A percentile compares a stretch with the other conserved stretches of the same genome.
These are phyloP conservation scores for Entomortierella chlamydospora DNA, from an alignment of 192 early-diverging fungal genomes.

Conservation along the genomic window DNA sequence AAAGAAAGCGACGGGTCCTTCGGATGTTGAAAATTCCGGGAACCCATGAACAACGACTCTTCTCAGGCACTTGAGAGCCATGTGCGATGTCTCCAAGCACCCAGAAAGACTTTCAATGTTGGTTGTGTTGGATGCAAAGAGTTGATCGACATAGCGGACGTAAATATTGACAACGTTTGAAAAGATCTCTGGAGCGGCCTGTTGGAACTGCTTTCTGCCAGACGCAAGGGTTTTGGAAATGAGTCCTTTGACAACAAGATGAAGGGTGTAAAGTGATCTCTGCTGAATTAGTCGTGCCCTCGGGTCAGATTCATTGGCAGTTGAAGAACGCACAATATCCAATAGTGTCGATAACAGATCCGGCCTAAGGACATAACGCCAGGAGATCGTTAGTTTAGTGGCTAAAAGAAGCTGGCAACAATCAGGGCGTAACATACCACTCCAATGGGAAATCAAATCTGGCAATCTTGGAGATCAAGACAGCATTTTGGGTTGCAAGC, in stretches of 20 bases:
- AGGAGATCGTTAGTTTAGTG: not conserved
- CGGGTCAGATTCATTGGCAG: conserved; percentile 39
- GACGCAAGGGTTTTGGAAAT: conserved; percentile 74
- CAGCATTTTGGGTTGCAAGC: conserved; percentile 80
- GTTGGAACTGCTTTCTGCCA: conserved; percentile 69
- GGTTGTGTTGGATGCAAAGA: conserved; percentile 58
- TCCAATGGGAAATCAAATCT: conserved; percentile 88
- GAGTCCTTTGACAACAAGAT: conserved; percentile 80
- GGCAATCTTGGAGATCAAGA: conserved; percentile 85
- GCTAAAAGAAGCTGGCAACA: not conserved
- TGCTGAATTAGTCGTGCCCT: conserved; percentile 68
- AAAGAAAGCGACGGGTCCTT: conserved; percentile 68
- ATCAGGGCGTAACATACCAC: conserved; percentile 63
- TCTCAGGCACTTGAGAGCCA: conserved; percentile 80
- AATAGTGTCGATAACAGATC: conserved; percentile 68
- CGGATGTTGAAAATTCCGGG: conserved; percentile 64
- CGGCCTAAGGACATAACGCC: conserved; percentile 59
- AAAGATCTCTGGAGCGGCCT: conserved; percentile 81
- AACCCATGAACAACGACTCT: conserved; percentile 84
- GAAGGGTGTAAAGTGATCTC: conserved; percentile 78
- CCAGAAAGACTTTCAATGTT: conserved; percentile 50
- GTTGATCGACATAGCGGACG: conserved; percentile 64
- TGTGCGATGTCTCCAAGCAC: conserved; percentile 69
- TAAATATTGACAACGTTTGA: conserved; percentile 75
- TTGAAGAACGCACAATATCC: conserved; percentile 65